phyloP scores from a whole-genome alignment of 1,139 yeast genomes.

The Lodderomyces metapsilosis region DNA sequence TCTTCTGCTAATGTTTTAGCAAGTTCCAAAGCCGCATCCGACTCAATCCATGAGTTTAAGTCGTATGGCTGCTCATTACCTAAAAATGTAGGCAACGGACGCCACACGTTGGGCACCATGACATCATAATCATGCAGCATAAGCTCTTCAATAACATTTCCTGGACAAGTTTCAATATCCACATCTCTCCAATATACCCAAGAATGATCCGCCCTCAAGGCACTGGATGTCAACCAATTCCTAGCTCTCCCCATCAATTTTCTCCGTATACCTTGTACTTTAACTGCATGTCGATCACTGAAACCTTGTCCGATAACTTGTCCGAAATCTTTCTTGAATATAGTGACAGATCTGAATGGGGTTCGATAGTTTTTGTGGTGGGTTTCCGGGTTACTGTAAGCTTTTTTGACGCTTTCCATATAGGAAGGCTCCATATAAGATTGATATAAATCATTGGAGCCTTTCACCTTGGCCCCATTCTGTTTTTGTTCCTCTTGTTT shows the following conservation, averaged over 20 bases:
- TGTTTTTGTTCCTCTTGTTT: conserved; percentile 37
- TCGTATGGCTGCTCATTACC: conserved; percentile 84
- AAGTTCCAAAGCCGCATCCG: conserved; percentile 64
- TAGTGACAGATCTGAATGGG: conserved; percentile 76
- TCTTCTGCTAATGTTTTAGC: conserved; percentile 72
- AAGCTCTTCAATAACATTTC: conserved; percentile 72
- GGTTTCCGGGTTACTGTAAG: conserved; percentile 58
- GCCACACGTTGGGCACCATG: conserved; percentile 88
- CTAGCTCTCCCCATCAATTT: conserved; percentile 89
- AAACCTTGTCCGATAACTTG: conserved; percentile 86
- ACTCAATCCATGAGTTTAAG: conserved; percentile 86
- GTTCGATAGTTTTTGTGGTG: conserved; percentile 59
- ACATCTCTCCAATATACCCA: conserved; percentile 97
- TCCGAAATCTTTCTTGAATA: conserved; percentile 82
- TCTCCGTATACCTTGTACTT: conserved; percentile 84
- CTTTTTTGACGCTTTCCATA: conserved; percentile 52
- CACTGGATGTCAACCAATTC: conserved; percentile 78
- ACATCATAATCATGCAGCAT: conserved; percentile 76
- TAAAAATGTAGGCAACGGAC: conserved; percentile 76
- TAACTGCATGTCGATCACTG: conserved; percentile 83
- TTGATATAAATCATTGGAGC: conserved; percentile 61
- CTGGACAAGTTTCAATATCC: conserved; percentile 82
- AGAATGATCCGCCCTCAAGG: conserved; percentile 80
- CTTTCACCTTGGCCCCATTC: conserved; percentile 32
- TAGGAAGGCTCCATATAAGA: conserved; percentile 70